phyloP scores from a whole-genome alignment of 169 alveolate genomes.

The Pseudocohnilembus persalinus region DNA sequence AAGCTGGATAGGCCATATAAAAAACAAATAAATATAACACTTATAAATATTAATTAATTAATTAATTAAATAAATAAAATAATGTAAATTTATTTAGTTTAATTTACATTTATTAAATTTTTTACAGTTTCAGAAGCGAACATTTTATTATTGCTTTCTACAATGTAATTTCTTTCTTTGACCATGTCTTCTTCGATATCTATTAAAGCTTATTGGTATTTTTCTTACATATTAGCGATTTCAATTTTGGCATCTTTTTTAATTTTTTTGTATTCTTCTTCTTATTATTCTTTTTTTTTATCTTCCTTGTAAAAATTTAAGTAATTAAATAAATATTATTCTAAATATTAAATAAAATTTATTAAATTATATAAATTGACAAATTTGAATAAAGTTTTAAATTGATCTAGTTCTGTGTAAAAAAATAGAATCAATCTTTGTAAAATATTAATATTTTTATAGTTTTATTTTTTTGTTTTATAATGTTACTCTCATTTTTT shows the following conservation, averaged over 20 bases:
- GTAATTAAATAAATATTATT: neutral
- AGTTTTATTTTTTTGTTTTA: constrained; percentile 6
- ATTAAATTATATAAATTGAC: neutral
- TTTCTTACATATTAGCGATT: neutral
- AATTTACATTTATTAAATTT: too few relatives aligned
- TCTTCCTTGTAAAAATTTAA: constrained; percentile 2
- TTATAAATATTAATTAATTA: too few relatives aligned
- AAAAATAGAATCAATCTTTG: too few relatives aligned
- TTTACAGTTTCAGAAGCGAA: neutral
- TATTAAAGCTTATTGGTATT: neutral
- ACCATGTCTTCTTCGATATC: neutral
- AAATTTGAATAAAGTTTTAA: neutral
- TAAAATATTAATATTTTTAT: too few relatives aligned
- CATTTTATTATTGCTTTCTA: neutral
- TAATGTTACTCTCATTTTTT: constrained; percentile 6
- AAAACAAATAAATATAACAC: too few relatives aligned
- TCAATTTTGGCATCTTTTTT: neutral
- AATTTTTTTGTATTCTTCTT: neutral
- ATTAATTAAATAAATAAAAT: too few relatives aligned
- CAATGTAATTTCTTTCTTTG: neutral
- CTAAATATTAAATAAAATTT: neutral
- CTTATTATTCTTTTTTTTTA: neutral
- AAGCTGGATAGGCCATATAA: too few relatives aligned
- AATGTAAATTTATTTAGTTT: too few relatives aligned
- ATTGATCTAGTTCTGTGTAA: constrained; percentile 4